Evolutionary conservation across 2,329 filamentous ascomycete genomes (phyloP), one percentile per base, ranked within the genome.

Genomic region (Berkeleyomyces basicola): DNA sequence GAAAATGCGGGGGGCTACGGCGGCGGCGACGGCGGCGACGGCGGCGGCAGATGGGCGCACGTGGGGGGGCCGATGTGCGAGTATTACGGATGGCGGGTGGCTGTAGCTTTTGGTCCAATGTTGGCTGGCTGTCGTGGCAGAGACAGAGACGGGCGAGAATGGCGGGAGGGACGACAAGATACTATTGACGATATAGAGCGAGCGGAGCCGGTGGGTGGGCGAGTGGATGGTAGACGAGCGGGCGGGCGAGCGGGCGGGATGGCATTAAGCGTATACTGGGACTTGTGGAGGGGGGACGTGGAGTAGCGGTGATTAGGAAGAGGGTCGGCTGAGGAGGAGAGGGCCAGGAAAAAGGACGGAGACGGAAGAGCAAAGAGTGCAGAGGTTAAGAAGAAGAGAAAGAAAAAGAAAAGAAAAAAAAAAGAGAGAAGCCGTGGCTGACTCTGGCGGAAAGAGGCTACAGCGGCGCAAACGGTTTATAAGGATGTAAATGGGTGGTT

Each of bases 381-480:
- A 55, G 36, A 10, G 36, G 49, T 6, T 14, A 31, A 37, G 39
- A 36, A 31, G 47, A 59, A 40, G 43, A 60, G 10, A 31, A 31
- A 37, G 39, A 36, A 31, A 60, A 59, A 40, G 43, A 60, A 7
- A 31, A 59, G 31, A 46, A 11, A 11, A 46, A 42, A n/a, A 60
- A 47, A 55, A 55, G 49, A 53, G 49, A 55, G 49, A 55, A 37
- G 49, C n/a, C 49, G 49, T 55, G 49, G 33, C 40, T 23, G 57
- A 58, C 23, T 33, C 9, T 23, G 10, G 40, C 39, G 10, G 23
- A 43, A 44, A 42, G 40, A 58, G 39, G 57, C 31, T 23, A 36
- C 16, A 58, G 57, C 57, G 37, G 39, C 39, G 57, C 57, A 44
- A 58, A 58, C 40, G 57, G 57, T 44, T 55, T 55, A 55, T 55